Base-by-base conservation (phyloP, 2,329 filamentous ascomycete species). In the Huntiella moniliformis region DNA sequence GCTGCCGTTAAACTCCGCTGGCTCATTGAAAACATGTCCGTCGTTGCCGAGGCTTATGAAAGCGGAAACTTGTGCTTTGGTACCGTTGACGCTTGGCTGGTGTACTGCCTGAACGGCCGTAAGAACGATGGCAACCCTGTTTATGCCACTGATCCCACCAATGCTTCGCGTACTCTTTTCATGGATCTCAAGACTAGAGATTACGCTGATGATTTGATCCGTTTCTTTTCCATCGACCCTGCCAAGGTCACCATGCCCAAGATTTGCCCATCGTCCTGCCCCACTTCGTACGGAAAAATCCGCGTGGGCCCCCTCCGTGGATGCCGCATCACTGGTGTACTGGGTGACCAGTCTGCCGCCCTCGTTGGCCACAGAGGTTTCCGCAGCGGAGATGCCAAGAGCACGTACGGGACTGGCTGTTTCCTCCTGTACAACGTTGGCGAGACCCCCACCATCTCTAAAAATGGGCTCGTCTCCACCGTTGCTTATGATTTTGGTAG, bases 91-190 rank as follows among this genome's bases (percentile, higher is more conserved):
- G 74, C 81, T 2, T 94, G 86, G 86, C 67, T 94, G 48, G 72
- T 93, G 45, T 93, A 84, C 64, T 77, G 79, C 54, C 71, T 94
- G 43, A 85, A 92, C 56, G 84, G 82, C 48, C 79, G 81, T 42
- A 68, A 66, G 31, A 74, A 70, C 44, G 63, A 65, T 47, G 57
- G 53, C n/a, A 56, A 56, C 12, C 71, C 75, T 42, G 62, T 86
- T 38, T 78, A 83, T 57, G 83, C 93, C 48, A 91, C 86, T 0
- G 86, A 94, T 60, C 76, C 79, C 41, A 85, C 82, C 50, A 94
- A 94, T 59, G 86, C 86, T 15, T 88, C 82, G 45, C 70, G 86
- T 56, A 94, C 86, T 50, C 92, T 93, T 85, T 91, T 94, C 61
- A 87, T 93, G 79, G 85, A 93, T 62, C 68, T 94, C 45, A 71